Evolutionary conservation across 768 basidiomycete species (phyloP).

Genomic region (Panaeolus papilionaceus): DNA sequence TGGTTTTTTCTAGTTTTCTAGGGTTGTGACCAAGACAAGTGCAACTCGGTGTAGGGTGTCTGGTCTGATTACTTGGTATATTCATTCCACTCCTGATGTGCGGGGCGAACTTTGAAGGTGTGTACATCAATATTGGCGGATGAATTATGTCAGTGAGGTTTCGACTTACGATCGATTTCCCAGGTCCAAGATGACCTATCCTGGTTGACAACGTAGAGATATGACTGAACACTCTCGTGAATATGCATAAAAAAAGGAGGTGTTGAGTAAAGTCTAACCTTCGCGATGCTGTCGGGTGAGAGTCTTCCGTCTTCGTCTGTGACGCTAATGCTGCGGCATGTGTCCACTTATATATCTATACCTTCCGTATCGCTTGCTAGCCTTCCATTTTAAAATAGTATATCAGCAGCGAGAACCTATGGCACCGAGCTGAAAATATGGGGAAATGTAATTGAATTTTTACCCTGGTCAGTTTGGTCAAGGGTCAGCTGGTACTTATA

Average conservation of each 20-base stretch:
- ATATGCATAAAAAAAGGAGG: too few relatives aligned
- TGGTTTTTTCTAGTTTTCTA: too few relatives aligned
- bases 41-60: too few relatives aligned
- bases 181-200: constrained; percentile 78
- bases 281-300: constrained; percentile 70
- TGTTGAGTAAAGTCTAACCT: constrained; percentile 43
- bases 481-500: too few relatives aligned
- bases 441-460: too few relatives aligned
- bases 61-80: neutral
- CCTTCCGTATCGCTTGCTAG: too few relatives aligned
- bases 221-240: constrained; percentile 48
- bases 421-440: neutral
- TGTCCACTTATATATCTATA: too few relatives aligned
- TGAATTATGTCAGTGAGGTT: neutral
- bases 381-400: neutral
- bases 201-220: constrained; percentile 70
- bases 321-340: too few relatives aligned
- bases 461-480: too few relatives aligned
- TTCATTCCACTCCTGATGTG: constrained; percentile 51
- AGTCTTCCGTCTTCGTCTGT: constrained; percentile 51
- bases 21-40: too few relatives aligned
- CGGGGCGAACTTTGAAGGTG: constrained; percentile 44
- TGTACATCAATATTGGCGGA: neutral
- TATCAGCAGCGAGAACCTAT: neutral
- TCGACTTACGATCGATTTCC: constrained; percentile 74